phyloP scores from a whole-genome alignment of 495 filamentous ascomycete genomes.

The Xylaria grammica region DNA sequence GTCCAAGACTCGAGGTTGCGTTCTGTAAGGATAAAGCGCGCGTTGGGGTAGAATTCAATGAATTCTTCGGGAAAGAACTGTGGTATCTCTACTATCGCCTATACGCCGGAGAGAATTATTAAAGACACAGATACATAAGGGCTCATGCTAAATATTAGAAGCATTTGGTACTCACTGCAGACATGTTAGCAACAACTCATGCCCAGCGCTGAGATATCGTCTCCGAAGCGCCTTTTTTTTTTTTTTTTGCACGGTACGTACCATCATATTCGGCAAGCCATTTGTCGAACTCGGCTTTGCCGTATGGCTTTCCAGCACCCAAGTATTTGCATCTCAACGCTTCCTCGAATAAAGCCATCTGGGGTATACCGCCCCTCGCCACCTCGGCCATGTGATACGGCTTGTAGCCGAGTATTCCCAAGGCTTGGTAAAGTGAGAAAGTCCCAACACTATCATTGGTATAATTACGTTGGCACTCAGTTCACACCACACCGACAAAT shows the following conservation, averaged over 20 bases:
- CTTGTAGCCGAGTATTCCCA: slow-evolving; percentile 31
- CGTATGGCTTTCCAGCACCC: slow-evolving; percentile 26
- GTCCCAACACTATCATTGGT: slow-evolving; percentile 27
- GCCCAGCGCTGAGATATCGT: neutral
- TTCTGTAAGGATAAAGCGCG: slow-evolving; percentile 44
- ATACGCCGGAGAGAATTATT: neutral
- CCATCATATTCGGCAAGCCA: slow-evolving; percentile 42
- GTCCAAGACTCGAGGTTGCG: slow-evolving; percentile 44
- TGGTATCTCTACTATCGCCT: slow-evolving; percentile 43
- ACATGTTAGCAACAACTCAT: neutral
- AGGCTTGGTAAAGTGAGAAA: slow-evolving; percentile 28
- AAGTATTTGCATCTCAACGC: slow-evolving; percentile 25
- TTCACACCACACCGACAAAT: neutral
- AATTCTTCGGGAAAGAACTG: slow-evolving; percentile 42
- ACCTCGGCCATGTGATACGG: slow-evolving; percentile 31
- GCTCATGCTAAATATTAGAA: neutral
- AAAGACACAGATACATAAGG: neutral
- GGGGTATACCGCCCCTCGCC: slow-evolving; percentile 16
- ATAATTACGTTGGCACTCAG: neutral
- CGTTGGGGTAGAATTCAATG: slow-evolving; percentile 47
- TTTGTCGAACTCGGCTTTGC: slow-evolving; percentile 30
- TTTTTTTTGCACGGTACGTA: neutral
- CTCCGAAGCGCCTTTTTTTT: neutral
- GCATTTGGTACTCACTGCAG: neutral
- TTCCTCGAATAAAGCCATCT: slow-evolving; percentile 26